Percentiles rank a stretch among this genome's conserved stretches.
phyloP scores from a whole-genome alignment of 164 flowering plant species.

The Aristolochia californica region DNA sequence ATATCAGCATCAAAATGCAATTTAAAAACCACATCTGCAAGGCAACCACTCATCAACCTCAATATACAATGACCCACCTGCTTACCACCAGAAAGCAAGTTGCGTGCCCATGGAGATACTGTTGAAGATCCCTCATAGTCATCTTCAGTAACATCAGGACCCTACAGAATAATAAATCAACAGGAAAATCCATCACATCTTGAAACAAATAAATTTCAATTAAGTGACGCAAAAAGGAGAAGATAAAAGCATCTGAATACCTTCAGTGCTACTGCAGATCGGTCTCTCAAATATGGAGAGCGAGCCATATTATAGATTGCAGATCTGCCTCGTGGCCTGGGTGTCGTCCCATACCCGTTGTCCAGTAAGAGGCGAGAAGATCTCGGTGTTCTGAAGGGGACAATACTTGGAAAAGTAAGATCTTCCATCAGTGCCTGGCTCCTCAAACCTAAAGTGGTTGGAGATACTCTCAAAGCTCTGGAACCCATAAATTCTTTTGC shows the following conservation, averaged over 20 bases:
- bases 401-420: constrained; percentile 16
- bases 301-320: constrained; percentile 81
- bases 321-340: constrained; percentile 73
- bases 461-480: constrained; percentile 51
- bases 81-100: constrained; percentile 24
- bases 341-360: constrained; percentile 51
- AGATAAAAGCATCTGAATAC: constrained; percentile 15
- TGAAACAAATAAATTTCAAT: neutral
- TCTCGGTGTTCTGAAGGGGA: constrained; percentile 17
- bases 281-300: constrained; percentile 63
- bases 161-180: constrained; percentile 18
- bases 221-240: neutral
- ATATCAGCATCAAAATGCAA: neutral
- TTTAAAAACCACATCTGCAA: neutral
- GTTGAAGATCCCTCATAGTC: constrained; percentile 29
- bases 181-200: neutral
- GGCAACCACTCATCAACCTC: neutral
- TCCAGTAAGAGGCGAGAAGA: constrained; percentile 25
- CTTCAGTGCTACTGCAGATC: constrained; percentile 27
- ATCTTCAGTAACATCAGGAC: constrained; percentile 16
- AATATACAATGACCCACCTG: constrained; percentile 22
- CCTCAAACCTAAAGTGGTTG: constrained; percentile 35
- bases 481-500: constrained; percentile 92
- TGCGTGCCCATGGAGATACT: constrained; percentile 25
- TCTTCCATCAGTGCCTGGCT: constrained; percentile 33